Evolutionary conservation across 148 eudicot species (phyloP), one percentile per base, ranked within the genome.

Genomic region (Silene conica): DNA sequence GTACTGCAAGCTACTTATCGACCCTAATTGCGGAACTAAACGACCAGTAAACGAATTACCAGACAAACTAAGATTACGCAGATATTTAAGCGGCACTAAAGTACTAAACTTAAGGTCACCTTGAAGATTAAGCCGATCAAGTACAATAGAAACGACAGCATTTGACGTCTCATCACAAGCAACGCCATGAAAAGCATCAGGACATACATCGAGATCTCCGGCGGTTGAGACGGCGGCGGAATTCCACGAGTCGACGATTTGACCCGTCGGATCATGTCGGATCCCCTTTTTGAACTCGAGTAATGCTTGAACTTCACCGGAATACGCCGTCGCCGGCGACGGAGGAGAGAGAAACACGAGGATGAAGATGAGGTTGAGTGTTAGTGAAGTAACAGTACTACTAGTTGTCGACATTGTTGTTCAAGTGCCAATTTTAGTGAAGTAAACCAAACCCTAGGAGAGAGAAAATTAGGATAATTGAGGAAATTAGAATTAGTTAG

Each of bases 231-330:
- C 71, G 12, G 79, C 52, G 3, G 78, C 61, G 3, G 56, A 62
- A 34, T 63, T 80, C 98, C 98, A 95, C 0, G 97, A 26, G 13
- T 23, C 18, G 55, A 26, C 26, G 59, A 93, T 69, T 65, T 77
- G 82, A 0, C 70, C 66, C 1, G 63, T 34, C 1, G 97, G 98
- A 81, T 95, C 98, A 5, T 3, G 12, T 31, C 63, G 72, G 78
- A 95, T 87, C 69, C 98, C 98, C 67, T 95, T 95, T 23, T 65
- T 86, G 89, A 95, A 95, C 86, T 95, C 98, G 25, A 92, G 83
- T 0, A 89, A 80, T 25, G 98, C 86, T 22, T 86, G 84, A 64
- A 93, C 64, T 72, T 93, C 98, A 12, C 84, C 87, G 3, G 77
- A 34, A 3, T 5, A 6, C 9, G 72, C 41, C 11, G 54, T 89